Evolutionary conservation across 2,329 filamentous ascomycete species (phyloP).

Genomic region (Akanthomyces lecanii): DNA sequence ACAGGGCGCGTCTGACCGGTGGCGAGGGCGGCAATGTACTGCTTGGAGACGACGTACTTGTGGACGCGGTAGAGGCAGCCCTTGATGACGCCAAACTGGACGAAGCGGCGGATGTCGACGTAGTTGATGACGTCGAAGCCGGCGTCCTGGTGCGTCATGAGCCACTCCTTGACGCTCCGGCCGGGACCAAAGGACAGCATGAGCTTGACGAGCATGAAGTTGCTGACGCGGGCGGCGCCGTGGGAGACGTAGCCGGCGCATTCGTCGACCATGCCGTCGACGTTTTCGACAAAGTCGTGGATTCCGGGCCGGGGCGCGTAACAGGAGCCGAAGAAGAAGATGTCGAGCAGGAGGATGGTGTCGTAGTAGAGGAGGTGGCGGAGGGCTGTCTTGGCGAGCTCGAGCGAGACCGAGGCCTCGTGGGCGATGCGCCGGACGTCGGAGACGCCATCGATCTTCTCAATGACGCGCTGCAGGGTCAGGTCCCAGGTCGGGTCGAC

Average conservation of each 20-base stretch:
- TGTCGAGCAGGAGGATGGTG: constrained; percentile 82
- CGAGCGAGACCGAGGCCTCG: constrained; percentile 79
- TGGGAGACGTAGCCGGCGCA: constrained; percentile 77
- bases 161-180: constrained; percentile 82
- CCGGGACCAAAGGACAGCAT: constrained; percentile 83
- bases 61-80: constrained; percentile 89
- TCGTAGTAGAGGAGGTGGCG: constrained; percentile 92
- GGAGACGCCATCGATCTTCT: constrained; percentile 85
- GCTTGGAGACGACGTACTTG: constrained; percentile 75
- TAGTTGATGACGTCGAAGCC: constrained; percentile 64
- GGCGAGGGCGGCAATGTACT: constrained; percentile 54
- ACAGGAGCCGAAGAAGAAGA: constrained; percentile 90
- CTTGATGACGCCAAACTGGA: constrained; percentile 95
- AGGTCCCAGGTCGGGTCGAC: constrained; percentile 69
- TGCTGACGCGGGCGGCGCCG: constrained; percentile 41
- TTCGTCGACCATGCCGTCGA: constrained; percentile 73
- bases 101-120: constrained; percentile 84
- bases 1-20: constrained; percentile 46
- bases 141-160: constrained; percentile 65
- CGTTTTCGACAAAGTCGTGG: constrained; percentile 72
- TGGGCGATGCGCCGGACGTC: constrained; percentile 84
- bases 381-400: constrained; percentile 79
- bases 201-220: constrained; percentile 70
- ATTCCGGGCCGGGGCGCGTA: constrained; percentile 80
- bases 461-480: constrained; percentile 73